Base-by-base conservation (phyloP, 345 rosid species). In the Euphorbia lathyris region DNA sequence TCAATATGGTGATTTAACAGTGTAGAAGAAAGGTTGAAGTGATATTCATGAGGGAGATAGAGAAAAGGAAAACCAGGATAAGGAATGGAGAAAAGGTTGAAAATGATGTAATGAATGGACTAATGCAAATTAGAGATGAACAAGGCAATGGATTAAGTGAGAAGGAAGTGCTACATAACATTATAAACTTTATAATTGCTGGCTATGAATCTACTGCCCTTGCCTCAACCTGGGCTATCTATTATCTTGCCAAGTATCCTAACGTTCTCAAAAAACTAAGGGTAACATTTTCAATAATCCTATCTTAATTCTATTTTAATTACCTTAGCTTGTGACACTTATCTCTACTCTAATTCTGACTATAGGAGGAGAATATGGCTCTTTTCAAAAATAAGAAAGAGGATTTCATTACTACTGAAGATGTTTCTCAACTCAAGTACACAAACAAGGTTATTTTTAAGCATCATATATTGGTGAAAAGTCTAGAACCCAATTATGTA, bases 51-150 rank as follows among this genome's bases (percentile, higher is more conserved):
- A 72, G 0, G 3, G 62, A 74, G 77, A 66, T 66, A 2, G 77
- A 80, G 76, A 75, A 77, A 70, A 80, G 72, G 78, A 84, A 75
- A 70, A 78, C 74, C 72, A 81, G 67, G 74, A 76, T 26, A 20
- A 38, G 22, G 2, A 38, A 72, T 11, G 32, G 30, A 27, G 42
- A 13, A n/a, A 67, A 67, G 40, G 61, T 30, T 2, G 27, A 25
- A 16, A 76, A 71, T 9, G 80, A 83, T 72, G 69, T 83, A 9
- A 77, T 83, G 85, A 85, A 83, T 23, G 78, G 83, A 0, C 58
- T 83, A 27, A 74, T 76, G 77, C 72, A 74, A 51, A 71, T 81
- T 9, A 71, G 68, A 68, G 84, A 80, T 13, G 86, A 78, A 1
- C 65, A 77, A 56, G 86, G 86, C 0, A 63, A 76, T 17, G 45